Base-by-base conservation (phyloP, 208 protist species). In the Crithidia expoeki region DNA sequence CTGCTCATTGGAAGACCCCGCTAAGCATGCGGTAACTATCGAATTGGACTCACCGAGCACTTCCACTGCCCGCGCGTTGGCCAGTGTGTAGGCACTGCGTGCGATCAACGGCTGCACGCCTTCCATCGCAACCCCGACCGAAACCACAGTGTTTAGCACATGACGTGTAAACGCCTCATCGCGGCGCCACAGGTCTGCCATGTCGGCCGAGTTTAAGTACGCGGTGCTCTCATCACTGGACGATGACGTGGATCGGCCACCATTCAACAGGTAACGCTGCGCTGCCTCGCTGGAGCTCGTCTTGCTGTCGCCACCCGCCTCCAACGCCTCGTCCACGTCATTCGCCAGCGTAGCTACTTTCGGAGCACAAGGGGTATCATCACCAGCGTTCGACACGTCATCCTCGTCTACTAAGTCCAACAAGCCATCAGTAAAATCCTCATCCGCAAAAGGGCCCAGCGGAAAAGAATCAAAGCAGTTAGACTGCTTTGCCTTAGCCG, bases 51-150 rank as follows among this genome's bases (percentile, higher is more conserved):
- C 42, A 10, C 73, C 66, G 27, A 83, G 61, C 23, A 82, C 73
- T 19, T 79, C 73, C 30, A 2, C 30, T 5, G 69, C 59, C 0
- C 83, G 68, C 17, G 28, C 49, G 40, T 51, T 32, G 19, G 69
- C 72, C 25, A 81, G 50, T n/a, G 42, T 68, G 72, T 80, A 88
- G 46, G 73, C 57, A 69, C 73, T 80, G 14, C 69, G 75, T 1
- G 82, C 65, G 5, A 86, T 70, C 12, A 65, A 36, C 14, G 83
- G 78, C 19, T 80, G 71, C 23, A 74, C 57, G 23, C 68, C 46
- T 63, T 91, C 85, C 76, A 86, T 74, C 19, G 80, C 56, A 11
- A 88, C 44, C 0, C 77, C 86, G 36, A 88, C 49, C 0, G 79
- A 68, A 4, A 92, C 53, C 25, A 92, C 74, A 5, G 71, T 72